phyloP scores from a whole-genome alignment of 331 rosid species.

The Quercus phellos region DNA sequence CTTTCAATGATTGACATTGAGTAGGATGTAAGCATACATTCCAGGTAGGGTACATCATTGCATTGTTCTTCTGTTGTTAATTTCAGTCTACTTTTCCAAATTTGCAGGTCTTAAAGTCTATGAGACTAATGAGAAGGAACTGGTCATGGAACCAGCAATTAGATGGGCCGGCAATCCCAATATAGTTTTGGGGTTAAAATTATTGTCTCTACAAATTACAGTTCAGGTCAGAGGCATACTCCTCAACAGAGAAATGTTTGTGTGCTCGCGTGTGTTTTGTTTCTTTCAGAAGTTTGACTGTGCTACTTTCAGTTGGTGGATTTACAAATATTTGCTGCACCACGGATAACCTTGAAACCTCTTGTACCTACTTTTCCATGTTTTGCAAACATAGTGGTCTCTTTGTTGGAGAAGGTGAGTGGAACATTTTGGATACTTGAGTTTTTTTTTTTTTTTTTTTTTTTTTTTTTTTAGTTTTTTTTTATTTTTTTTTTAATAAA shows the following conservation, averaged over 20 bases:
- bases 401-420: slow-evolving; percentile 88
- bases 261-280: slow-evolving; percentile 5
- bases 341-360: slow-evolving; percentile 73
- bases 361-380: slow-evolving; percentile 93
- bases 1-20: background rate
- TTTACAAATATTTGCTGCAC: slow-evolving; percentile 60
- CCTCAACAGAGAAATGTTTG: slow-evolving; percentile 16
- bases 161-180: slow-evolving; percentile 92
- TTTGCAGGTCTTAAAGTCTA: slow-evolving; percentile 69
- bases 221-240: slow-evolving; percentile 65
- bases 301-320: slow-evolving; percentile 64
- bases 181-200: slow-evolving; percentile 53
- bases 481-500: slow-evolving; percentile 6
- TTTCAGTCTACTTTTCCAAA: background rate
- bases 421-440: background rate
- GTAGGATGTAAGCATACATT: background rate
- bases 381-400: slow-evolving; percentile 64
- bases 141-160: slow-evolving; percentile 76
- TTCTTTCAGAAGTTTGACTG: slow-evolving; percentile 24
- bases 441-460: background rate
- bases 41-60: background rate
- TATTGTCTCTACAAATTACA: slow-evolving; percentile 50
- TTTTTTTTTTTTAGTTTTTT: background rate
- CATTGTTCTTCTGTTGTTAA: background rate
- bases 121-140: slow-evolving; percentile 87